These are phyloP conservation scores for Canavalia ensiformis DNA, from an alignment of 306 rosid genomes.

Conservation along the genomic window DNA sequence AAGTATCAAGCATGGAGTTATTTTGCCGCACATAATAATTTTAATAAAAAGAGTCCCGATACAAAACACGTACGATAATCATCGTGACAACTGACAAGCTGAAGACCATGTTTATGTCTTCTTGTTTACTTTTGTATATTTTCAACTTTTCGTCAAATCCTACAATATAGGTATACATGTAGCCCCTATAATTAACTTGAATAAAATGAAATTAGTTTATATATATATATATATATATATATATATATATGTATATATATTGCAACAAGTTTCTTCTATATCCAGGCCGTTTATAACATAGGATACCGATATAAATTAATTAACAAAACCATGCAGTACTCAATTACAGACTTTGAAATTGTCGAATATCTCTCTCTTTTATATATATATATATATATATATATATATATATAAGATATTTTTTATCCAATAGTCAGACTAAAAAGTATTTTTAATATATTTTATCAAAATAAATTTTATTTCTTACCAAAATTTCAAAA, in stretches of 20 bases:
- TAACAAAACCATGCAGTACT: background rate
- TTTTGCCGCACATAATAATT: background rate
- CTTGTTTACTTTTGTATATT: conserved; percentile 14
- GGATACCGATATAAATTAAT: background rate
- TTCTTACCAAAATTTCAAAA: background rate
- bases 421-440: no score
- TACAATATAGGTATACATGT: background rate
- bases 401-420: no score
- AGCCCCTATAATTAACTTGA: background rate
- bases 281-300: background rate
- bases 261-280: background rate
- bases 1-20: background rate
- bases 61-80: background rate
- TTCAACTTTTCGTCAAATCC: conserved; percentile 6
- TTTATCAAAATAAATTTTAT: no score
- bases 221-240: background rate
- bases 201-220: background rate
- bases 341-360: background rate
- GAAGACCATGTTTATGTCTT: background rate
- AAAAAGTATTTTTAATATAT: no score
- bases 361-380: no score
- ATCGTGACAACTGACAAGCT: background rate
- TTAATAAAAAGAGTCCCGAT: background rate
- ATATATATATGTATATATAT: background rate
- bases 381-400: no score